phyloP scores from a whole-genome alignment of 1,284 basidiomycete genomes.

The Cutaneotrichosporon sp. region DNA sequence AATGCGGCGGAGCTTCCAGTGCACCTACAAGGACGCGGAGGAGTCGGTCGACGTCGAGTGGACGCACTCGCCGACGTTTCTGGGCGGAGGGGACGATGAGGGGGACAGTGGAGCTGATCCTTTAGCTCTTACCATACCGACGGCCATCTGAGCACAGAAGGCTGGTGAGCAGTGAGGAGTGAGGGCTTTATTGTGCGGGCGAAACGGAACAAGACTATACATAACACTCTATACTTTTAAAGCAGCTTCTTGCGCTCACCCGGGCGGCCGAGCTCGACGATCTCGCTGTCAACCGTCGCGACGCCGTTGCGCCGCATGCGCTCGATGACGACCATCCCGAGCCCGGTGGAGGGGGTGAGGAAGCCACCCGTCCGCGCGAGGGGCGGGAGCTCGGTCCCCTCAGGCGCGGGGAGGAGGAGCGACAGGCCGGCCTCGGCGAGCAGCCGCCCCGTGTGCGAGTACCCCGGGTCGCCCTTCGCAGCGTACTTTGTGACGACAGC shows the following conservation, averaged over 20 bases:
- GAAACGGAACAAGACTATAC: background rate
- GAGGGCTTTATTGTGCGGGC: too few relatives aligned
- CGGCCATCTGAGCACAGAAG: too few relatives aligned
- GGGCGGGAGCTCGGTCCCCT: slow-evolving; percentile 59
- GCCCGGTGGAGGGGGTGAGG: slow-evolving; percentile 72
- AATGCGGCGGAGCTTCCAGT: too few relatives aligned
- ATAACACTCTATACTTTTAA: background rate
- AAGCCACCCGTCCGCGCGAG: slow-evolving; percentile 69
- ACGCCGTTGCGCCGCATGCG: slow-evolving; percentile 57
- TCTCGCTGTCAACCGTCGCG: slow-evolving; percentile 28
- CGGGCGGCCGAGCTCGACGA: slow-evolving; percentile 18
- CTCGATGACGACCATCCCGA: slow-evolving; percentile 70
- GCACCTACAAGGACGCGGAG: too few relatives aligned
- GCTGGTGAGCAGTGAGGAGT: too few relatives aligned
- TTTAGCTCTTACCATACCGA: too few relatives aligned
- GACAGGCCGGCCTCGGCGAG: slow-evolving; percentile 73
- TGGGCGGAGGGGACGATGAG: too few relatives aligned
- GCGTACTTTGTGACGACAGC: slow-evolving; percentile 64
- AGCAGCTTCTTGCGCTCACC: slow-evolving; percentile 15
- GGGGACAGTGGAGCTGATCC: too few relatives aligned
- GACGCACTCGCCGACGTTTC: too few relatives aligned
- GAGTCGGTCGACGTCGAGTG: too few relatives aligned
- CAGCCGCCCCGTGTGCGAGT: slow-evolving; percentile 70
- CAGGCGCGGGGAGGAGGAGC: slow-evolving; percentile 58
- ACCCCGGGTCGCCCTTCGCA: slow-evolving; percentile 78